Evolutionary conservation across 1,284 basidiomycete genomes (phyloP).

Genomic region (Puccinia novopanici): DNA sequence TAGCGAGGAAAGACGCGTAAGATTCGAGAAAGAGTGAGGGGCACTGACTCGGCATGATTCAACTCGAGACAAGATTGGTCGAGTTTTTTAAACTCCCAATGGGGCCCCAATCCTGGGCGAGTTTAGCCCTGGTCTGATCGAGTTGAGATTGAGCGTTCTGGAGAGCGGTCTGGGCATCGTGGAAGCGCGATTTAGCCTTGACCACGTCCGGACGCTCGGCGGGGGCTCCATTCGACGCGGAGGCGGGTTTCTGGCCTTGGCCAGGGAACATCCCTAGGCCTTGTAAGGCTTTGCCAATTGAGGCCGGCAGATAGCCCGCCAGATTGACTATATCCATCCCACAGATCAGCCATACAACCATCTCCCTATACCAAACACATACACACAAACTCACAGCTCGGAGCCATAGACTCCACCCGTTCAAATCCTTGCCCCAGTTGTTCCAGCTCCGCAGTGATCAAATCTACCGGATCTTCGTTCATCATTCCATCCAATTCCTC

Average conservation of each 20-base stretch:
- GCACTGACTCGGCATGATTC: slow-evolving; percentile 80
- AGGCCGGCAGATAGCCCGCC: slow-evolving; percentile 82
- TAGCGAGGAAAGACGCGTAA: not conserved
- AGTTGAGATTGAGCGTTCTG: slow-evolving; percentile 66
- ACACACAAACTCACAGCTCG: slow-evolving; percentile 46
- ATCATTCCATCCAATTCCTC: slow-evolving; percentile 35
- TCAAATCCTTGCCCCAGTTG: slow-evolving; percentile 5
- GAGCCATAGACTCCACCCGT: slow-evolving; percentile 29
- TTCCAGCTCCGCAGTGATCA: slow-evolving; percentile 29
- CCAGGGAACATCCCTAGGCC: slow-evolving; percentile 67
- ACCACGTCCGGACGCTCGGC: slow-evolving; percentile 55
- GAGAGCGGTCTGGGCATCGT: slow-evolving; percentile 61
- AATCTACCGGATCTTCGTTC: slow-evolving; percentile 39
- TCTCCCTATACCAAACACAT: not conserved
- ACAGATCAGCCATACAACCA: slow-evolving; percentile 31
- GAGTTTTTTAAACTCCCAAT: slow-evolving; percentile 95
- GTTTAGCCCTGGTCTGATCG: slow-evolving; percentile 62
- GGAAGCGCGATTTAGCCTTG: slow-evolving; percentile 64
- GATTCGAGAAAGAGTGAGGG: not conserved
- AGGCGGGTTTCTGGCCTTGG: slow-evolving; percentile 51
- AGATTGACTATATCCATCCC: slow-evolving; percentile 67
- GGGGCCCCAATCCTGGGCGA: slow-evolving; percentile 73
- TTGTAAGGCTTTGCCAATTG: slow-evolving; percentile 69
- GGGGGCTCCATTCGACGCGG: slow-evolving; percentile 29
- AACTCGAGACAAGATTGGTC: slow-evolving; percentile 78